phyloP scores from a whole-genome alignment of 106 monocot species.

The Dioscorea zingiberensis region DNA sequence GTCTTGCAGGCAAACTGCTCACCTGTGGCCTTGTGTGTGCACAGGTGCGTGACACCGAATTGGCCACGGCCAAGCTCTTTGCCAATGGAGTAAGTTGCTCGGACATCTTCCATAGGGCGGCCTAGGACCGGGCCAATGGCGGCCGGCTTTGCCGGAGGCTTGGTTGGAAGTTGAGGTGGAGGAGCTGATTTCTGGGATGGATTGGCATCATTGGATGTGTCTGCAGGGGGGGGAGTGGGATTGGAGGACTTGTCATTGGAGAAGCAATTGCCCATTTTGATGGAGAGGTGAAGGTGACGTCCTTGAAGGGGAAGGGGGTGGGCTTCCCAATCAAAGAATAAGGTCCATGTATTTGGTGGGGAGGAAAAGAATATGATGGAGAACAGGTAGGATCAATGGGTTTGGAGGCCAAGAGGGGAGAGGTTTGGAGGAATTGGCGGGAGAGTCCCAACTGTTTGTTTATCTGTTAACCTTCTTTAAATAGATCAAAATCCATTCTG shows the following conservation, averaged over 20 bases:
- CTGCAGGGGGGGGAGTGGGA: not conserved
- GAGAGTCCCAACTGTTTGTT: no score
- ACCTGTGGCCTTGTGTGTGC: slow-evolving; percentile 34
- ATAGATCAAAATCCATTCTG: no score
- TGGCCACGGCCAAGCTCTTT: slow-evolving; percentile 67
- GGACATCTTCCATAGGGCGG: slow-evolving; percentile 57
- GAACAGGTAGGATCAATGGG: slow-evolving; percentile 4
- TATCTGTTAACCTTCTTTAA: no score
- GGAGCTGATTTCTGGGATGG: slow-evolving; percentile 4
- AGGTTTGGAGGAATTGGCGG: slow-evolving; percentile 11
- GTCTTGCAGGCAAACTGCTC: slow-evolving; percentile 61
- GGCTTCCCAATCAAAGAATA: not conserved
- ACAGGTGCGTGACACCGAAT: slow-evolving; percentile 59
- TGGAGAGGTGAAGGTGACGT: not conserved
- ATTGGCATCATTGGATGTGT: not conserved
- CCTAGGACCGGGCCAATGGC: slow-evolving; percentile 49
- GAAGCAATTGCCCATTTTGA: slow-evolving; percentile 19
- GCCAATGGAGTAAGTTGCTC: slow-evolving; percentile 33
- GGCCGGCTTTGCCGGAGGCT: slow-evolving; percentile 16
- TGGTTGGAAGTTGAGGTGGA: not conserved
- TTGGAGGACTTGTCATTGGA: slow-evolving; percentile 10
- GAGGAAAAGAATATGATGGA: not conserved
- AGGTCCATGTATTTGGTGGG: no score
- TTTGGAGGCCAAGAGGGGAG: no score
- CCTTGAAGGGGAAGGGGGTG: not conserved